Conservation (phyloP, 257 asterid species). For the Solanum rostratum region DNA sequence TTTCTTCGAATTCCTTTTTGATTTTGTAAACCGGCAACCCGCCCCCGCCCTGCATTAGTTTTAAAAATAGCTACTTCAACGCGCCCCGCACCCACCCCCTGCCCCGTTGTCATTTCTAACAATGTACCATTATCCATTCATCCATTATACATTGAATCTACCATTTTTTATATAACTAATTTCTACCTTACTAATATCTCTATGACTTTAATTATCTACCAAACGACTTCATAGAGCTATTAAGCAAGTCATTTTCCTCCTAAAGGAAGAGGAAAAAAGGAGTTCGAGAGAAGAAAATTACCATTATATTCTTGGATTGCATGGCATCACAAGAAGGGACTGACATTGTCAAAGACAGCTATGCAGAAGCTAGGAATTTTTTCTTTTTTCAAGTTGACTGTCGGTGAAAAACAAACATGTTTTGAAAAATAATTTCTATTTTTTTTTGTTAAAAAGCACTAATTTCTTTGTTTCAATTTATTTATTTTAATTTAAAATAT, state of each 20-base stretch:
- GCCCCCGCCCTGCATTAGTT: too few relatives aligned
- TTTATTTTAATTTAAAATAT: too few relatives aligned
- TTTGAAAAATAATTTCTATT: neutral
- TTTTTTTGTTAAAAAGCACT: too few relatives aligned
- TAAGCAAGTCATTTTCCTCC: neutral
- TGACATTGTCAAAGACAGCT: neutral
- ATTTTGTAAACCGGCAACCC: too few relatives aligned
- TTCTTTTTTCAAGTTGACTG: neutral
- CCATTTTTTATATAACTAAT: neutral
- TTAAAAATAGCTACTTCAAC: too few relatives aligned
- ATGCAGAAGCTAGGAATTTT: neutral
- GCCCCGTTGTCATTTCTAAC: too few relatives aligned
- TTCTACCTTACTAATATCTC: neutral
- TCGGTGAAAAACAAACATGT: neutral
- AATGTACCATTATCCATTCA: too few relatives aligned
- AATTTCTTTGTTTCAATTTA: too few relatives aligned
- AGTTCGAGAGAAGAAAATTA: neutral
- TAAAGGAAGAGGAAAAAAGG: neutral
- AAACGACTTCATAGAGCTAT: neutral
- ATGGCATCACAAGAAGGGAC: neutral
- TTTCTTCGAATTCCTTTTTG: too few relatives aligned
- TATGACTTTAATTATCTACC: too few relatives aligned
- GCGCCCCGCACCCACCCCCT: too few relatives aligned
- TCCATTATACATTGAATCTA: too few relatives aligned
- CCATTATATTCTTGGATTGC: neutral